Conservation (phyloP, 148 eudicot genomes). For the Rhododendron williamsianum region DNA sequence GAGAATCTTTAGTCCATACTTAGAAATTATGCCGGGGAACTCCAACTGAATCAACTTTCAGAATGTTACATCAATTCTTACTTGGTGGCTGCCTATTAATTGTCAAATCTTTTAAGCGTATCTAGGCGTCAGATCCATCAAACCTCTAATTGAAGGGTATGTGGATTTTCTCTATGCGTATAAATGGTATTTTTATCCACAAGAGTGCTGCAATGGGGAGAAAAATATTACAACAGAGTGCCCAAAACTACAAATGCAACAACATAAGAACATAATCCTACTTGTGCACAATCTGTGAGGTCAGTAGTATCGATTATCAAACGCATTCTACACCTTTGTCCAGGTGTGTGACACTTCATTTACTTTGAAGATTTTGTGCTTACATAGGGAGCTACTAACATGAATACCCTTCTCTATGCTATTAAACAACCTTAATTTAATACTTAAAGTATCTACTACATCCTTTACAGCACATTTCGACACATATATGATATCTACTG, state of each 20-base stretch:
- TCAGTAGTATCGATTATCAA: not conserved
- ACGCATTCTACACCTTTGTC: not conserved
- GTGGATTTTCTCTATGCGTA: not conserved
- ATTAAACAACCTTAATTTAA: not conserved
- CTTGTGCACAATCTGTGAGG: not conserved
- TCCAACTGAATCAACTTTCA: not conserved
- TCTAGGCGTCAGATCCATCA: not conserved
- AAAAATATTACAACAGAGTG: not conserved
- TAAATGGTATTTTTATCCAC: not conserved
- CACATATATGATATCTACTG: not conserved
- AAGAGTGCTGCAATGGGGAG: not conserved
- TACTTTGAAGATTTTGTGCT: not conserved
- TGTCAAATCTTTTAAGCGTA: not conserved
- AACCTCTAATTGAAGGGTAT: too few relatives aligned
- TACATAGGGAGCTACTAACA: not conserved
- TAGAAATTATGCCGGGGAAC: not conserved
- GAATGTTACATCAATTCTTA: not conserved
- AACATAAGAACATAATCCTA: not conserved
- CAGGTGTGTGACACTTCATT: not conserved
- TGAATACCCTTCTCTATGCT: not conserved
- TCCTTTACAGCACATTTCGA: not conserved
- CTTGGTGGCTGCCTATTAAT: not conserved
- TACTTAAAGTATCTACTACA: not conserved
- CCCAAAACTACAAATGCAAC: not conserved
- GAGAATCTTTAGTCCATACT: not conserved